A percentile compares a stretch with the other conserved stretches of the same genome.
phyloP scores from a whole-genome alignment of 768 basidiomycete genomes.

The Tylopilus sp. region DNA sequence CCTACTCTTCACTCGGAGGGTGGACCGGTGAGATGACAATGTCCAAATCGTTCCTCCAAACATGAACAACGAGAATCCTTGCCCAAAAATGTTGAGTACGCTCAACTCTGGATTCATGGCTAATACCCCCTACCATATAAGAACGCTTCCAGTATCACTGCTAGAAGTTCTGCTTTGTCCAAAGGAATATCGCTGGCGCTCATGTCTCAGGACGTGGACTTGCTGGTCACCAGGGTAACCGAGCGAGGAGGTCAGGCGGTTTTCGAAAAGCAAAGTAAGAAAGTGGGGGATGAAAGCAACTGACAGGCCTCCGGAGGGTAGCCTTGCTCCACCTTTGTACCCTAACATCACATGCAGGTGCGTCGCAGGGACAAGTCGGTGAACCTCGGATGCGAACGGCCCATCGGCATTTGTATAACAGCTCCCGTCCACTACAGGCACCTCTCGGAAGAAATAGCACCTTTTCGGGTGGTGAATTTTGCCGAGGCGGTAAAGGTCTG shows the following conservation, averaged over 20 bases:
- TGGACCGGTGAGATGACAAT: conserved; percentile 7
- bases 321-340: not conserved
- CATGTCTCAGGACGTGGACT: conserved; percentile 4
- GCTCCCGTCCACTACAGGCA: not conserved
- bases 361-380: not conserved
- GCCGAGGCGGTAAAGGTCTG: not conserved
- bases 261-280: not conserved
- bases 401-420: not conserved
- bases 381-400: not conserved
- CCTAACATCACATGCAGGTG: not conserved
- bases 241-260: not conserved
- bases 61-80: conserved; percentile 38
- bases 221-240: not conserved
- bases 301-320: not conserved
- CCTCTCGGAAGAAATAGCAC: not conserved
- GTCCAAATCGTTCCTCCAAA: conserved; percentile 30
- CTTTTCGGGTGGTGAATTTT: not conserved
- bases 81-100: not conserved
- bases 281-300: not conserved
- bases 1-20: conserved; percentile 12
- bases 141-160: conserved; percentile 15
- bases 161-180: conserved; percentile 21
- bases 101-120: not conserved
- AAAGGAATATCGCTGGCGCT: not conserved
- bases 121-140: conserved; percentile 15